Evolutionary conservation across 306 rosid species (phyloP).

Genomic region (Dryas octopetala): DNA sequence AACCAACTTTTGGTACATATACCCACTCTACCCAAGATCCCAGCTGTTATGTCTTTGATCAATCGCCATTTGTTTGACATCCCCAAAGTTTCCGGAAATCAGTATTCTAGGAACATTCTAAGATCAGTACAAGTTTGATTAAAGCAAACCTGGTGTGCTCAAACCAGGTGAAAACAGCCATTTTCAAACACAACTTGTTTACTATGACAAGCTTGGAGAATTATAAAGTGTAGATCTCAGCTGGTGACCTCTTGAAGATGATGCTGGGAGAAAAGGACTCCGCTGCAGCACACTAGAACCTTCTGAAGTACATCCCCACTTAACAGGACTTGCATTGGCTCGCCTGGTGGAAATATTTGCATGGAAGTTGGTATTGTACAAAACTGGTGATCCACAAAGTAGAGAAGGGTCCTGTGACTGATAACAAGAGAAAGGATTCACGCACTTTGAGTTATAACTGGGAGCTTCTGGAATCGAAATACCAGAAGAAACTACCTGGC

Average conservation of each 20-base stretch:
- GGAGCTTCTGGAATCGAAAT: constrained; percentile 24
- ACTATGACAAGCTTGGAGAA: constrained; percentile 30
- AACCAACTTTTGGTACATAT: constrained; percentile 23
- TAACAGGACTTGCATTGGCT: constrained; percentile 32
- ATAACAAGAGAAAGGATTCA: constrained; percentile 27
- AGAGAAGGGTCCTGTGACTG: constrained; percentile 26
- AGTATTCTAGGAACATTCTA: constrained; percentile 7
- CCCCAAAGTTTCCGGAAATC: constrained; percentile 21
- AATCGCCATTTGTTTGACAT: constrained; percentile 8
- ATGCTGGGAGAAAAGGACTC: constrained; percentile 17
- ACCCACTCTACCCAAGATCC: not conserved
- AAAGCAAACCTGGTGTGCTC: constrained; percentile 9
- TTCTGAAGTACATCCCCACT: constrained; percentile 41
- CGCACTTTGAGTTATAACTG: constrained; percentile 22
- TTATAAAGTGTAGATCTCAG: constrained; percentile 29
- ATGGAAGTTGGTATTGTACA: constrained; percentile 27
- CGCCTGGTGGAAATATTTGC: constrained; percentile 22
- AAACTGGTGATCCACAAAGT: constrained; percentile 22
- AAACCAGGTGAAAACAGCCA: constrained; percentile 11
- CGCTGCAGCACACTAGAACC: constrained; percentile 29
- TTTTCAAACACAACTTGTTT: not conserved
- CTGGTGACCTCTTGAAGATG: constrained; percentile 32
- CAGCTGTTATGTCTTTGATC: not conserved
- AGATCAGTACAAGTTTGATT: constrained; percentile 15
- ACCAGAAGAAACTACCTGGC: constrained; percentile 29